Conservation (phyloP, 108 stramenopile genomes). For the Ochromonas danica region DNA sequence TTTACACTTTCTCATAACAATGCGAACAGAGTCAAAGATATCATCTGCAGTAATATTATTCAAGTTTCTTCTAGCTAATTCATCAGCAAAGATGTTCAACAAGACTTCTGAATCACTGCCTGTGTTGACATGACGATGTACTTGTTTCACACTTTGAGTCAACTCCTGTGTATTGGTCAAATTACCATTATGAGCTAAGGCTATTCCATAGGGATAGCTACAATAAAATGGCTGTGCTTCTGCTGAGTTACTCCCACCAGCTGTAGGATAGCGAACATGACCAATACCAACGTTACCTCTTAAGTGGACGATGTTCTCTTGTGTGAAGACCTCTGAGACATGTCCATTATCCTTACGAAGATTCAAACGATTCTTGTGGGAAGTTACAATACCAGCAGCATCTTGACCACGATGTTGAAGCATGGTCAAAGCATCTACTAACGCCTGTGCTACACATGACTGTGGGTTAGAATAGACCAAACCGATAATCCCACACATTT, state of each 20-base stretch:
- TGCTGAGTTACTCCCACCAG: constrained; percentile 60
- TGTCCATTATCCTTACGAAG: constrained; percentile 93
- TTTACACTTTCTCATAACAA: constrained; percentile 76
- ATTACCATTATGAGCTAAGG: constrained; percentile 97
- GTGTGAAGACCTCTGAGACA: constrained; percentile 93
- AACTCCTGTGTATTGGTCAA: constrained; percentile 82
- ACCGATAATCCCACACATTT: constrained; percentile 24
- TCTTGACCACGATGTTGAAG: constrained; percentile 99
- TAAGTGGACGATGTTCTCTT: constrained; percentile 85
- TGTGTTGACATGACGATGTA: constrained; percentile 85
- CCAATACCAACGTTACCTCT: constrained; percentile 87
- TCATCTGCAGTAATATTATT: constrained; percentile 44
- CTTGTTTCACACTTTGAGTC: constrained; percentile 42
- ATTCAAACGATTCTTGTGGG: constrained; percentile 68
- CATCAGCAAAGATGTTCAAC: constrained; percentile 91
- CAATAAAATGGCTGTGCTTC: constrained; percentile 87
- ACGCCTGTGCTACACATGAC: constrained; percentile 74
- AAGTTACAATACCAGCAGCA: constrained; percentile 94
- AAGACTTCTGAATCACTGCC: constrained; percentile 93
- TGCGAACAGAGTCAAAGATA: constrained; percentile 52
- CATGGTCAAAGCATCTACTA: constrained; percentile 94
- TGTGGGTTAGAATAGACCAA: constrained; percentile 4
- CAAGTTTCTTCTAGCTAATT: constrained; percentile 54
- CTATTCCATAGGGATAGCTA: constrained; percentile 94
- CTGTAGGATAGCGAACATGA: constrained; percentile 95